phyloP scores from a whole-genome alignment of 352 stramenopile species.

The Globisporangium megalacanthum region DNA sequence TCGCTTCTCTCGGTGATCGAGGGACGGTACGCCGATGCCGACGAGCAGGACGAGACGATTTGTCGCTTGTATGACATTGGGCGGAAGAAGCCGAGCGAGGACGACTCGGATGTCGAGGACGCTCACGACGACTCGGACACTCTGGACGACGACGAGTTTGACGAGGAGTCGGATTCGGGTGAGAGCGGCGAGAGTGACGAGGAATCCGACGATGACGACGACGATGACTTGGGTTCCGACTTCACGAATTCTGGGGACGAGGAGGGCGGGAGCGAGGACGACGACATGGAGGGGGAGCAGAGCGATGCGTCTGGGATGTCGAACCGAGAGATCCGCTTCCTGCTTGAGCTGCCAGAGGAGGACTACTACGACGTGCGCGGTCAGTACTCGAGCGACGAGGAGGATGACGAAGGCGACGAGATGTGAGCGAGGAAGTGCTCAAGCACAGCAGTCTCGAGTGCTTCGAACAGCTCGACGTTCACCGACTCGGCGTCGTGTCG shows the following conservation, averaged over 20 bases:
- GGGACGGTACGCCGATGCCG: slow-evolving; percentile 62
- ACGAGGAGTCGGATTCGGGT: slow-evolving; percentile 51
- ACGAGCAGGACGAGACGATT: slow-evolving; percentile 66
- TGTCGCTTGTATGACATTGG: slow-evolving; percentile 87
- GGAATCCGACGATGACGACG: slow-evolving; percentile 38
- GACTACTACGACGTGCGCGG: slow-evolving; percentile 68
- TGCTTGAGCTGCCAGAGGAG: slow-evolving; percentile 67
- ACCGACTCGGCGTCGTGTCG: slow-evolving; percentile 27
- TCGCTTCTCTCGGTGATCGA: slow-evolving; percentile 68
- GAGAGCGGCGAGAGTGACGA: slow-evolving; percentile 34
- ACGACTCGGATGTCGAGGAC: slow-evolving; percentile 85
- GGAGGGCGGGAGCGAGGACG: slow-evolving; percentile 28
- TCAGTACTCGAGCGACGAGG: slow-evolving; percentile 74
- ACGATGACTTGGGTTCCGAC: slow-evolving; percentile 40
- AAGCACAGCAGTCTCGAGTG: slow-evolving; percentile 21
- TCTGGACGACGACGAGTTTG: slow-evolving; percentile 76
- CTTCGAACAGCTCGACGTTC: slow-evolving; percentile 33
- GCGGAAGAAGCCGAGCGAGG: slow-evolving; percentile 75
- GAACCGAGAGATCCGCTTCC: slow-evolving; percentile 50
- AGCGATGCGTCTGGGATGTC: slow-evolving; percentile 32
- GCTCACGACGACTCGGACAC: slow-evolving; percentile 58
- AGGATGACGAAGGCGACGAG: slow-evolving; percentile 60
- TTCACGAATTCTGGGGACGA: slow-evolving; percentile 29
- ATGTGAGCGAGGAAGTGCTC: slow-evolving; percentile 27
- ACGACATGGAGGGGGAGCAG: slow-evolving; percentile 27